Base-by-base conservation (phyloP, 176 grass and related monocot species). In the Oryza officinalis region DNA sequence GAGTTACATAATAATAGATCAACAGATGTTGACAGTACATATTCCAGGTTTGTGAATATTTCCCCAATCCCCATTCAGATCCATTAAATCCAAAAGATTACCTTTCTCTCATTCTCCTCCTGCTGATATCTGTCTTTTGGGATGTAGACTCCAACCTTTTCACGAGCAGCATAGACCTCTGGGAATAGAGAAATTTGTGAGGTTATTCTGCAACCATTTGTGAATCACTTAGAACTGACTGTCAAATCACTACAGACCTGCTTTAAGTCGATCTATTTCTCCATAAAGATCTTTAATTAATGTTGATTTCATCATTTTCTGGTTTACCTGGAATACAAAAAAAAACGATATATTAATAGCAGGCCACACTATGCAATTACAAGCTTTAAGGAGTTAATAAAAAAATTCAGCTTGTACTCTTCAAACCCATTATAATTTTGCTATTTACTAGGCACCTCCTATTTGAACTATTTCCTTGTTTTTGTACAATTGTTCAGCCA, bases 231-330 rank as follows among this genome's bases (percentile, higher is more conserved):
- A 69, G 8, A 79, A 38, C 60, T 54, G 17, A 30, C 22, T 35
- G 10, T 69, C 37, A 26, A 76, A 46, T 65, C 15, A 69, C 66
- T 75, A 83, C 65, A 88, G 27, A 99, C 97, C 97, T 85, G 93
- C 91, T 94, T 99, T 99, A 27, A 99, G 93, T 32, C 88, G 74
- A 31, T 99, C 97, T 33, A 99, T 99, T 92, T 99, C 97, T 57
- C 93, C 86, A 80, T 99, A 99, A 27, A 99, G 91, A 91, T 99
- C 97, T 90, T 99, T 99, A 23, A 99, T 99, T 69, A 99, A 85
- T 81, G 97, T 93, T 69, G 93, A 92, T 87, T 99, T 99, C 97
- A 98, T 98, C 96, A 98, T 93, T 83, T 98, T 98, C 73, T 98
- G 96, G 63, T 98, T 98, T 61, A 98, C 92, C 95, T 98, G 85